A percentile compares a stretch with the other conserved stretches of the same genome.
Conservation (phyloP, 768 basidiomycete genomes). For the Dentipellis sp. region DNA sequence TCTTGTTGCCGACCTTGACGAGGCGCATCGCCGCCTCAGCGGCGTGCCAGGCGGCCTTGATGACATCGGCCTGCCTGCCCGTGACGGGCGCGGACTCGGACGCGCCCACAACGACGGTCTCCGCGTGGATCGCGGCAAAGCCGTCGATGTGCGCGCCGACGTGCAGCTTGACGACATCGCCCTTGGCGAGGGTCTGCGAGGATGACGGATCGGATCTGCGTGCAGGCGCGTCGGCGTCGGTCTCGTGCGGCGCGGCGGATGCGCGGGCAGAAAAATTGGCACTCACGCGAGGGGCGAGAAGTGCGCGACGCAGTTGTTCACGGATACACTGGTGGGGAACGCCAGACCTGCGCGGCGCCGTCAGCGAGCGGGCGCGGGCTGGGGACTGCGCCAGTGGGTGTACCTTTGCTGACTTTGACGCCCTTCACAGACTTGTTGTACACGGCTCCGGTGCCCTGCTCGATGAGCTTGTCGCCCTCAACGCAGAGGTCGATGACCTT, state of each 20-base stretch:
- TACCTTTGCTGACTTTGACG: conserved; percentile 82
- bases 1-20: conserved; percentile 88
- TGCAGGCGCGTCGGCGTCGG: conserved; percentile 5
- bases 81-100: conserved; percentile 65
- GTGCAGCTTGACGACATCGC: conserved; percentile 93
- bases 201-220: conserved; percentile 68
- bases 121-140: conserved; percentile 87
- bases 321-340: conserved; percentile 89
- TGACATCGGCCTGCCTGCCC: conserved; percentile 80
- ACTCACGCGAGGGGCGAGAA: conserved; percentile 93
- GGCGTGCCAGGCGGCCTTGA: conserved; percentile 91
- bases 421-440: conserved; percentile 91
- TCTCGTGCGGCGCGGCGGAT: neutral
- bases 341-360: conserved; percentile 54
- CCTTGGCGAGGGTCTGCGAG: conserved; percentile 59
- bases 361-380: neutral
- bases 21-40: conserved; percentile 88
- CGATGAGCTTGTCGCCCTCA: conserved; percentile 90
- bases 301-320: conserved; percentile 94
- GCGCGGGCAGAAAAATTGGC: neutral
- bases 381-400: neutral
- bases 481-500: conserved; percentile 85
- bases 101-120: conserved; percentile 86
- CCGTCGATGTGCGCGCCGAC: conserved; percentile 98
- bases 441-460: conserved; percentile 72